These are phyloP conservation scores for Puya raimondii DNA, from an alignment of 176 grass and related monocot genomes.

Conservation along the genomic window DNA sequence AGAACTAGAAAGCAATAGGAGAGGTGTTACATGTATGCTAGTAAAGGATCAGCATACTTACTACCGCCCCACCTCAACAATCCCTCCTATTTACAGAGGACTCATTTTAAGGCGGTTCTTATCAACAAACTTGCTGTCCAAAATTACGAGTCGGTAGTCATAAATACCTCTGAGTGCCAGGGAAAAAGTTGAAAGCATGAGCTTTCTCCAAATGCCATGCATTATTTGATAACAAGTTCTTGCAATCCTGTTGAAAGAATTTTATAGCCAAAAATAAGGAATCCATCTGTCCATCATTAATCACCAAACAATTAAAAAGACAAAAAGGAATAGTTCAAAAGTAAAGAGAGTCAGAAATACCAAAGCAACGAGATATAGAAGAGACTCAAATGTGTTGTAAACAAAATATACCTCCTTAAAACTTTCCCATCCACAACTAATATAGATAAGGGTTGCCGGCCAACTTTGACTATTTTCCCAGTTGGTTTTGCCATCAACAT, in stretches of 20 bases:
- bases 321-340: background rate
- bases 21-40: too few relatives aligned
- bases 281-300: background rate
- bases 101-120: too few relatives aligned
- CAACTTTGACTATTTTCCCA: conserved; percentile 49
- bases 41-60: too few relatives aligned
- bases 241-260: conserved; percentile 69
- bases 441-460: conserved; percentile 84
- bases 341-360: background rate
- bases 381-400: background rate
- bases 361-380: background rate
- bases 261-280: background rate
- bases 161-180: conserved; percentile 81
- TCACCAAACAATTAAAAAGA: background rate
- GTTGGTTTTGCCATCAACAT: conserved; percentile 47
- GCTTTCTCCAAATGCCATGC: conserved; percentile 87
- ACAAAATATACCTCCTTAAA: conserved; percentile 67
- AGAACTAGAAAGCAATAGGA: too few relatives aligned
- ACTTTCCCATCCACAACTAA: conserved; percentile 96
- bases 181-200: conserved; percentile 98
- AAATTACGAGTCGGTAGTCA: background rate
- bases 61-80: too few relatives aligned
- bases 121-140: conserved; percentile 6
- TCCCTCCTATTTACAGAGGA: too few relatives aligned
- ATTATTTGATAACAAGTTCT: conserved; percentile 57